Conservation (phyloP, 306 rosid genomes). For the Sesbania bispinosa region DNA sequence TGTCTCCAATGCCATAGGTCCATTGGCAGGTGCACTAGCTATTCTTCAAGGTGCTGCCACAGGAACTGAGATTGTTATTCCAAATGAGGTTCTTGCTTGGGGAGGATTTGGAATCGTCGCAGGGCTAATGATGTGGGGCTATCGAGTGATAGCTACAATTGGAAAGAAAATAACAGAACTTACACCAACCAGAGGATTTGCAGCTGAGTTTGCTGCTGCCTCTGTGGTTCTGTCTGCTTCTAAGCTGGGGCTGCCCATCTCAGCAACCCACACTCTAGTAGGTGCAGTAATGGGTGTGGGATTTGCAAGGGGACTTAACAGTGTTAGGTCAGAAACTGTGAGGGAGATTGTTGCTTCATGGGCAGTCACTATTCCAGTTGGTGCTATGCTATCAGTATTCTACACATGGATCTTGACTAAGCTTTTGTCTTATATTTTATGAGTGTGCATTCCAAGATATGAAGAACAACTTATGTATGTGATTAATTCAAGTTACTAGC, state of each 20-base stretch:
- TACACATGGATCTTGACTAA: slow-evolving; percentile 91
- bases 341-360: slow-evolving; percentile 89
- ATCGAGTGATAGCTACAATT: slow-evolving; percentile 91
- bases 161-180: slow-evolving; percentile 95
- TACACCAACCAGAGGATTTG: slow-evolving; percentile 97
- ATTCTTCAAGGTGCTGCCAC: slow-evolving; percentile 68
- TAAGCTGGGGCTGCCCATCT: slow-evolving; percentile 77
- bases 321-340: slow-evolving; percentile 90
- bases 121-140: slow-evolving; percentile 94
- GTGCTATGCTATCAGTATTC: slow-evolving; percentile 63
- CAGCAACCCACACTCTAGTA: slow-evolving; percentile 90
- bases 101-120: slow-evolving; percentile 99
- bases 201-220: slow-evolving; percentile 98
- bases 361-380: slow-evolving; percentile 91
- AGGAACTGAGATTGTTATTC: slow-evolving; percentile 73
- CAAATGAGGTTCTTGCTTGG: slow-evolving; percentile 96
- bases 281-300: slow-evolving; percentile 99
- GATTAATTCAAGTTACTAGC: slow-evolving; percentile 13
- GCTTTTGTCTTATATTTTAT: slow-evolving; percentile 63
- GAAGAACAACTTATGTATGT: slow-evolving; percentile 25
- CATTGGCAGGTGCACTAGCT: slow-evolving; percentile 85
- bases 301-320: slow-evolving; percentile 90
- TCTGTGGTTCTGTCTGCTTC: slow-evolving; percentile 90
- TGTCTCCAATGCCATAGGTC: slow-evolving; percentile 95
- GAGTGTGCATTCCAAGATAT: slow-evolving; percentile 35